These are phyloP conservation scores for Torulaspora gathmanii DNA, from an alignment of 805 yeast species.

Conservation along the genomic window DNA sequence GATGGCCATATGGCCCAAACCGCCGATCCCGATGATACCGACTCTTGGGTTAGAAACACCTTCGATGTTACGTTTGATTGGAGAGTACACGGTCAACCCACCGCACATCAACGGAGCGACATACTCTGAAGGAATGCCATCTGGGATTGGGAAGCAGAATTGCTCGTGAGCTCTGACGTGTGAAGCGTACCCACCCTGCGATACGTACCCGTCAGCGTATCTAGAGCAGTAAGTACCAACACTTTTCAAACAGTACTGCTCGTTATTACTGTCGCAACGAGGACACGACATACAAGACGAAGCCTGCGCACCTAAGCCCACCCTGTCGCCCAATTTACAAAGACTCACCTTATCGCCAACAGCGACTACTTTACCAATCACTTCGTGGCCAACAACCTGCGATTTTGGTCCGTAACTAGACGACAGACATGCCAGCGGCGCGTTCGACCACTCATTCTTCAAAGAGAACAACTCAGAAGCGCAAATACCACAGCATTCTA, in stretches of 20 bases:
- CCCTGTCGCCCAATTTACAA: conserved; percentile 64
- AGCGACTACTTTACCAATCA: conserved; percentile 53
- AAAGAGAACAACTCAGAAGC: conserved; percentile 47
- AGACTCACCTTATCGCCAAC: conserved; percentile 54
- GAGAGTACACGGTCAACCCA: conserved; percentile 52
- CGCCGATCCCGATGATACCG: conserved; percentile 45
- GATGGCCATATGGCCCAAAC: conserved; percentile 46
- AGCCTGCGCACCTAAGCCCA: conserved; percentile 73
- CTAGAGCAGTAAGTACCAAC: conserved; percentile 45
- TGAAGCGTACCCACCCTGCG: conserved; percentile 30
- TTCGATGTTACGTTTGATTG: conserved; percentile 34
- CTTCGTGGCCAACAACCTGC: conserved; percentile 64
- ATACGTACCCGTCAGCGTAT: conserved; percentile 32
- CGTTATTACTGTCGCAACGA: conserved; percentile 52
- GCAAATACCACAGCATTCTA: conserved; percentile 62
- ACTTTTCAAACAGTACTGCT: conserved; percentile 49
- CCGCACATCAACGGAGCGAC: conserved; percentile 57
- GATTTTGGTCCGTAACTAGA: conserved; percentile 23
- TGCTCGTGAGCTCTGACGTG: conserved; percentile 23
- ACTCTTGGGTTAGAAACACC: conserved; percentile 38
- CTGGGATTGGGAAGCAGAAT: conserved; percentile 48
- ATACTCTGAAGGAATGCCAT: conserved; percentile 37
- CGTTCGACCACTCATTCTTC: conserved; percentile 24
- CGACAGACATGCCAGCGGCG: conserved; percentile 12
- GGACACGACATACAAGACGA: conserved; percentile 58